Conservation (phyloP, 768 basidiomycete genomes). For the Tylopilus sp. region DNA sequence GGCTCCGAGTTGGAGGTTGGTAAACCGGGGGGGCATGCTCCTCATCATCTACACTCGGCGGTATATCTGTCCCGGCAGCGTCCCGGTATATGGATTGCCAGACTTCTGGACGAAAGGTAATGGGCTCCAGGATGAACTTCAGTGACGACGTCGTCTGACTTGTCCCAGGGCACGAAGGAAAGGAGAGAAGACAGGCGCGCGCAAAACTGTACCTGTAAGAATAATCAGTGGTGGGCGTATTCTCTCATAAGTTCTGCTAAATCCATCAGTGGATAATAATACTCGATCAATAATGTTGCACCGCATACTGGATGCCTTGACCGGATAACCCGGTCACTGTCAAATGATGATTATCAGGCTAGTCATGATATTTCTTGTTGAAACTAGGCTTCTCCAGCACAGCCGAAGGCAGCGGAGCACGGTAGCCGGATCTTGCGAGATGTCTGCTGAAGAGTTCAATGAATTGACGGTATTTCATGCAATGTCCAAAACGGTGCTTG, state of each 20-base stretch:
- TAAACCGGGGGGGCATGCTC: conserved; percentile 24
- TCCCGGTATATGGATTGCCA: conserved; percentile 25
- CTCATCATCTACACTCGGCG: not conserved
- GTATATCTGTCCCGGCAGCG: not conserved
- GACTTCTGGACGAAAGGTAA: conserved; percentile 12
- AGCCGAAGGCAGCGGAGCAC: too few relatives aligned
- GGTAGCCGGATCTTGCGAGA: too few relatives aligned
- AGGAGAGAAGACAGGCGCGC: not conserved
- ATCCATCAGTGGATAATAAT: not conserved
- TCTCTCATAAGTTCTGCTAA: not conserved
- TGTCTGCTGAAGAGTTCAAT: too few relatives aligned
- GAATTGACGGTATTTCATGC: not conserved
- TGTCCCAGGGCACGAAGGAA: not conserved
- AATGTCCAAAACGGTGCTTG: not conserved
- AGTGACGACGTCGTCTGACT: not conserved
- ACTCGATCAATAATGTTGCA: not conserved
- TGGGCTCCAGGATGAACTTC: conserved; percentile 14
- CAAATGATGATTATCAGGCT: too few relatives aligned
- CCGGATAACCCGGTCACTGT: too few relatives aligned
- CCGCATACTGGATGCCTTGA: not conserved
- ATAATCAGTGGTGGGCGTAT: not conserved
- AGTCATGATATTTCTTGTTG: too few relatives aligned
- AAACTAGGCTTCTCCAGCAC: too few relatives aligned
- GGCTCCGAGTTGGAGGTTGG: conserved; percentile 5
- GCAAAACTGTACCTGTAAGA: not conserved